phyloP scores from a whole-genome alignment of 1,284 basidiomycete genomes.

The Ustilago trichophora region DNA sequence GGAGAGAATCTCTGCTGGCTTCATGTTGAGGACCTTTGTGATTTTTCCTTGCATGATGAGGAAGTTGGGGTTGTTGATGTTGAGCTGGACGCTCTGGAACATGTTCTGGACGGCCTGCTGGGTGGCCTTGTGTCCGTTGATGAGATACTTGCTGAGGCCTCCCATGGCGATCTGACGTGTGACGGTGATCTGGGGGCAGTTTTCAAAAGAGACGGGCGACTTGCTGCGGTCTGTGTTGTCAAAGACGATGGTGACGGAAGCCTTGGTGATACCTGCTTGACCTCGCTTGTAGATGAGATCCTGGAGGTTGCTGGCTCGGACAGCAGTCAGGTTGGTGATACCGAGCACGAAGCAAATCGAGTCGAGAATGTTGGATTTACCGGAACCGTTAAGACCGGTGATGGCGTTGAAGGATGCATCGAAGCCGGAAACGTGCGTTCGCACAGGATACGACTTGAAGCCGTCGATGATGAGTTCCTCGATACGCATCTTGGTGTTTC shows the following conservation, averaged over 20 bases:
- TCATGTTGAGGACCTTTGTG: constrained; percentile 92
- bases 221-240: constrained; percentile 93
- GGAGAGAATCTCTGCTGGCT: constrained; percentile 93
- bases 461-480: constrained; percentile 69
- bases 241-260: constrained; percentile 97
- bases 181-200: constrained; percentile 89
- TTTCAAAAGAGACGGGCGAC: constrained; percentile 85
- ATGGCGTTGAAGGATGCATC: constrained; percentile 97
- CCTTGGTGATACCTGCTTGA: constrained; percentile 95
- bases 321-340: constrained; percentile 63
- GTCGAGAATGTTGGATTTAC: constrained; percentile 71
- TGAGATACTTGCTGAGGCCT: constrained; percentile 92
- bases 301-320: constrained; percentile 93
- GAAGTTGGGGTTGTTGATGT: constrained; percentile 99
- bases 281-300: constrained; percentile 98
- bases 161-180: constrained; percentile 97
- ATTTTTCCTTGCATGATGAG: constrained; percentile 94
- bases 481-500: constrained; percentile 63
- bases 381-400: constrained; percentile 85
- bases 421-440: constrained; percentile 93
- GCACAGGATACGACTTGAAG: constrained; percentile 79
- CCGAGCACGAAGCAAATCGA: constrained; percentile 66
- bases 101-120: constrained; percentile 89
- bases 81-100: constrained; percentile 96
- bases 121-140: constrained; percentile 94